A percentile compares a stretch with the other conserved stretches of the same genome.
These are phyloP conservation scores for Persicaria maculosa DNA, from an alignment of 148 eudicot species.

Conservation along the genomic window DNA sequence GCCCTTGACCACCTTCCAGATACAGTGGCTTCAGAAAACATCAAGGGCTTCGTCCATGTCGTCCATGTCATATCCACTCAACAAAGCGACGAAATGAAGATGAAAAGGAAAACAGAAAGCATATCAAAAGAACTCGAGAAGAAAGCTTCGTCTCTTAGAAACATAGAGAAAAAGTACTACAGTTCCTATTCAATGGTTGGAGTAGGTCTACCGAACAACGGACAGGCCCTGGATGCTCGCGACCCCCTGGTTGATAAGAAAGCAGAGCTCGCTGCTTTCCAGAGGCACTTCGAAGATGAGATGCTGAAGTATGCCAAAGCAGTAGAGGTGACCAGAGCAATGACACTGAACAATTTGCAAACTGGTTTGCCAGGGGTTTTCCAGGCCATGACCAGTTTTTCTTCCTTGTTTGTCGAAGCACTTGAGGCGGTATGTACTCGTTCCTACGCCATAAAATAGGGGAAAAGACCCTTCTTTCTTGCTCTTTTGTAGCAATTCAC, in stretches of 20 bases:
- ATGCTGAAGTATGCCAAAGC: conserved; percentile 80
- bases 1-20: conserved; percentile 85
- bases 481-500: conserved; percentile 17
- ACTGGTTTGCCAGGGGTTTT: conserved; percentile 95
- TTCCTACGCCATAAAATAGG: conserved; percentile 63
- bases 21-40: conserved; percentile 90
- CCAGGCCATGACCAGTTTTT: conserved; percentile 88
- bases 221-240: conserved; percentile 63
- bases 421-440: conserved; percentile 67
- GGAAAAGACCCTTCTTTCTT: background rate
- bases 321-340: conserved; percentile 83
- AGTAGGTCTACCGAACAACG: conserved; percentile 56
- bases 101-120: conserved; percentile 59
- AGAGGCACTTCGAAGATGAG: conserved; percentile 82
- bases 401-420: conserved; percentile 59
- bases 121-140: conserved; percentile 83
- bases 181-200: conserved; percentile 83
- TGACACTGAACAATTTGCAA: conserved; percentile 88
- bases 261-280: conserved; percentile 59
- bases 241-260: conserved; percentile 85
- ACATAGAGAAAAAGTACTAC: conserved; percentile 78
- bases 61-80: conserved; percentile 63
- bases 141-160: conserved; percentile 69
- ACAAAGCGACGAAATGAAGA: conserved; percentile 76
- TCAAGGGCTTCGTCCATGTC: conserved; percentile 83